Percentiles rank a stretch among this genome's conserved stretches.
phyloP scores from a whole-genome alignment of 768 basidiomycete genomes.

The Collybiopsis confluens region DNA sequence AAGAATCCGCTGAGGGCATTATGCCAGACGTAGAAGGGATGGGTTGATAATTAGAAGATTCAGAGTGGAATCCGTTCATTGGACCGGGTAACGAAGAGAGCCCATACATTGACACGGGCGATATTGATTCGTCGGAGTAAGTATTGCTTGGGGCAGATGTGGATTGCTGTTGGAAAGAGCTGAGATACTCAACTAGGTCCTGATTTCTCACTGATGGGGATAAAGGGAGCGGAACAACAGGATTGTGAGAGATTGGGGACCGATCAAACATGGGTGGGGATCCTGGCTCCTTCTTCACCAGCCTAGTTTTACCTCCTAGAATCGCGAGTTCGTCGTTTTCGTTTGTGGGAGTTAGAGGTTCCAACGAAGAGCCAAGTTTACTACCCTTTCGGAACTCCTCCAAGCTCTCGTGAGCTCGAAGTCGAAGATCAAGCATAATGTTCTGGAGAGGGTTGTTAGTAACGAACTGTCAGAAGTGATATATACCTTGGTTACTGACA shows the following conservation, averaged over 20 bases:
- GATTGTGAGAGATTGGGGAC: conserved; percentile 69
- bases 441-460: conserved; percentile 30
- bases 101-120: conserved; percentile 40
- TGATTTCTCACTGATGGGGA: conserved; percentile 43
- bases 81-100: conserved; percentile 11
- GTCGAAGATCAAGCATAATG: conserved; percentile 60
- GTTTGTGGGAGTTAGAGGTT: conserved; percentile 39
- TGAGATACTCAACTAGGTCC: conserved; percentile 63
- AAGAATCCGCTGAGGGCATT: conserved; percentile 15
- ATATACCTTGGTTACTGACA: conserved; percentile 30
- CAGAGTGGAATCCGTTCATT: conserved; percentile 29
- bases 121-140: conserved; percentile 26
- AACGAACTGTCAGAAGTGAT: background rate
- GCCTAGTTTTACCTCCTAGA: conserved; percentile 62
- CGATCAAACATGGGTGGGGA: conserved; percentile 55
- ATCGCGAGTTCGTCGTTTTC: conserved; percentile 63
- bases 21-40: conserved; percentile 8
- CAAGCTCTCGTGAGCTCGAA: conserved; percentile 62
- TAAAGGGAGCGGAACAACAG: conserved; percentile 68
- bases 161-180: conserved; percentile 44
- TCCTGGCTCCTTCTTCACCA: conserved; percentile 58
- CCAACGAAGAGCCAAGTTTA: conserved; percentile 35
- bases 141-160: background rate
- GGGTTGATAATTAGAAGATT: conserved; percentile 29
- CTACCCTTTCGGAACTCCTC: conserved; percentile 62